Percentiles rank a stretch among this genome's conserved stretches.
Evolutionary conservation across 2,329 filamentous ascomycete species (phyloP).

Genomic region (Incumbomyces lentus): DNA sequence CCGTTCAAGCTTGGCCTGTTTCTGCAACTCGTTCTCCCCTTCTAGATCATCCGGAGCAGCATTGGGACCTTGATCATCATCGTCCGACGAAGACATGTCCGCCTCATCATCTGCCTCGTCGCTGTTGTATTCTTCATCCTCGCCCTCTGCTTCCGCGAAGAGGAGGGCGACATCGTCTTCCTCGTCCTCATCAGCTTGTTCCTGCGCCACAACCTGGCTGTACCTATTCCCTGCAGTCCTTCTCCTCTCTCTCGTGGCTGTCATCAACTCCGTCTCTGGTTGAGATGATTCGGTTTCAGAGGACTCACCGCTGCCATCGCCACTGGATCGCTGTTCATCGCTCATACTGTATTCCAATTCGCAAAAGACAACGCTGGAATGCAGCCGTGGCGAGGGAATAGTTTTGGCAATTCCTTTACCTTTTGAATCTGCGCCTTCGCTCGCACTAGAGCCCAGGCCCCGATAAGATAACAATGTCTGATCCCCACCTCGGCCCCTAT

Average conservation of each 20-base stretch:
- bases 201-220: conserved; percentile 64
- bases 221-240: conserved; percentile 78
- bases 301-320: conserved; percentile 18
- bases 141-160: conserved; percentile 58
- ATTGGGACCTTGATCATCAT: conserved; percentile 59
- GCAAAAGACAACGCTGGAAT: background rate
- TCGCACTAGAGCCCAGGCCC: too few relatives aligned
- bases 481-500: too few relatives aligned
- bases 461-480: too few relatives aligned
- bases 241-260: conserved; percentile 62
- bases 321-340: background rate
- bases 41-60: conserved; percentile 58
- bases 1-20: conserved; percentile 59
- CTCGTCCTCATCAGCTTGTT: conserved; percentile 50
- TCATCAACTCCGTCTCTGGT: conserved; percentile 53
- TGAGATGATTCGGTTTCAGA: conserved; percentile 24
- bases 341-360: background rate
- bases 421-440: too few relatives aligned
- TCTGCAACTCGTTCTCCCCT: conserved; percentile 79
- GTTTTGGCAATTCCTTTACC: too few relatives aligned
- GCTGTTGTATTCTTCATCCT: conserved; percentile 29
- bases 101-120: conserved; percentile 63
- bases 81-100: conserved; percentile 76
- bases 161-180: conserved; percentile 51
- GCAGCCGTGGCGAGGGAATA: too few relatives aligned